Conservation (phyloP, 768 basidiomycete species). For the Cytidiella melzeri region DNA sequence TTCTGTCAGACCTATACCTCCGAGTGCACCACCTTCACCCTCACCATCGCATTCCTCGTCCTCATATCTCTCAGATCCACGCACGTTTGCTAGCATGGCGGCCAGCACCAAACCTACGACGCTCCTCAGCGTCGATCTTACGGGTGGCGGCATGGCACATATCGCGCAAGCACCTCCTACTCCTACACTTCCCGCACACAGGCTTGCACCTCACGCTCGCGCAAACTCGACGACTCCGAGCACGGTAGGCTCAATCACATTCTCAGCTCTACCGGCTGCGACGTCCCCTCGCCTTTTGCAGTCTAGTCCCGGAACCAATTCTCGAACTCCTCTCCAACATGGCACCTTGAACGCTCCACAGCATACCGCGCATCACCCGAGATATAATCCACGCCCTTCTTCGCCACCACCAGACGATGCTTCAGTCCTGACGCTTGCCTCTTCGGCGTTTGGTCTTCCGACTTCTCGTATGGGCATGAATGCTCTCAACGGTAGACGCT, state of each 20-base stretch:
- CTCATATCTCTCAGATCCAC: slow-evolving; percentile 74
- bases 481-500: slow-evolving; percentile 20
- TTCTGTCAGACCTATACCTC: slow-evolving; percentile 83
- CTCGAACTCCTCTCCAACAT: slow-evolving; percentile 5
- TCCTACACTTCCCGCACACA: slow-evolving; percentile 44
- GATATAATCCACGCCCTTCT: slow-evolving; percentile 91
- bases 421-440: slow-evolving; percentile 87
- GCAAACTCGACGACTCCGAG: slow-evolving; percentile 51
- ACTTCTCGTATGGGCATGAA: slow-evolving; percentile 41
- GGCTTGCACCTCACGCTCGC: slow-evolving; percentile 54
- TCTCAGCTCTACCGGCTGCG: slow-evolving; percentile 56
- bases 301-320: slow-evolving; percentile 17
- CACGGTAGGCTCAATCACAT: slow-evolving; percentile 60
- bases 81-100: slow-evolving; percentile 76
- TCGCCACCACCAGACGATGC: slow-evolving; percentile 91
- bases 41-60: slow-evolving; percentile 81
- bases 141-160: slow-evolving; percentile 81
- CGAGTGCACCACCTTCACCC: slow-evolving; percentile 82
- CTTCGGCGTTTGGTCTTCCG: slow-evolving; percentile 81
- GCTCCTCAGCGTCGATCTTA: slow-evolving; percentile 81
- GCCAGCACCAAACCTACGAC: slow-evolving; percentile 96
- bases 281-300: slow-evolving; percentile 39
- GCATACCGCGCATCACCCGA: slow-evolving; percentile 88
- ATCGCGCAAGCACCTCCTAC: slow-evolving; percentile 81
- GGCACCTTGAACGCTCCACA: slow-evolving; percentile 71